Conservation (phyloP, 306 rosid species). For the Echinosophora koreensis region DNA sequence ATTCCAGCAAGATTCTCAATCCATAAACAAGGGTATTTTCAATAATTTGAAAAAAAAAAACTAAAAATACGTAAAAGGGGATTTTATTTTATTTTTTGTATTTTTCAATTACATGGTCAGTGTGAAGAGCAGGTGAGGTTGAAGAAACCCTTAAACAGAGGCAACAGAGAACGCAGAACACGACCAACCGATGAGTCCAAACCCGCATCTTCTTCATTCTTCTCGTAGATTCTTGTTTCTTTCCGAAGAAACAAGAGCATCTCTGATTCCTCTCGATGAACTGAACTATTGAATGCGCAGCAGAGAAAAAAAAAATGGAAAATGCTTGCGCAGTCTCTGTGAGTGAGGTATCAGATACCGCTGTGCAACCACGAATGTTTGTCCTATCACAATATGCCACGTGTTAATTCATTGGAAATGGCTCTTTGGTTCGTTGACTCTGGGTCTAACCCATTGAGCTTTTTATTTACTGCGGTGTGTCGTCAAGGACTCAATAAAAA, state of each 20-base stretch:
- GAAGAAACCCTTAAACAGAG: constrained; percentile 55
- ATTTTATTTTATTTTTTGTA: background rate
- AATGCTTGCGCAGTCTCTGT: constrained; percentile 23
- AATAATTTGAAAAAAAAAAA: background rate
- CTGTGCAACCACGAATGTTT: constrained; percentile 42
- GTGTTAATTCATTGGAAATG: background rate
- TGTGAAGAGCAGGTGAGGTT: constrained; percentile 24
- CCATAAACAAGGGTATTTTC: constrained; percentile 2
- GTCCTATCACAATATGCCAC: constrained; percentile 49
- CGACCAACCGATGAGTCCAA: constrained; percentile 44
- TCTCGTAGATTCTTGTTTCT: constrained; percentile 24
- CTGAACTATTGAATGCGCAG: constrained; percentile 6
- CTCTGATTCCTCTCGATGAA: background rate
- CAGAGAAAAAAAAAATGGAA: background rate
- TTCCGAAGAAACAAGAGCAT: constrained; percentile 36
- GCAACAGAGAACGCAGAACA: constrained; percentile 45
- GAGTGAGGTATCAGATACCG: constrained; percentile 13
- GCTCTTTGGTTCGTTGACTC: constrained; percentile 23
- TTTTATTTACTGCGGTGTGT: too few relatives aligned
- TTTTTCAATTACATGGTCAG: constrained; percentile 40
- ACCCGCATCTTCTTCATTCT: constrained; percentile 44
- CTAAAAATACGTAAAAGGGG: background rate
- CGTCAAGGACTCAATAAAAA: too few relatives aligned
- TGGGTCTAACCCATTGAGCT: background rate
- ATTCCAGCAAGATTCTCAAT: constrained; percentile 25